Evolutionary conservation across 2,329 filamentous ascomycete species (phyloP).

Genomic region (Cercospora canescens): DNA sequence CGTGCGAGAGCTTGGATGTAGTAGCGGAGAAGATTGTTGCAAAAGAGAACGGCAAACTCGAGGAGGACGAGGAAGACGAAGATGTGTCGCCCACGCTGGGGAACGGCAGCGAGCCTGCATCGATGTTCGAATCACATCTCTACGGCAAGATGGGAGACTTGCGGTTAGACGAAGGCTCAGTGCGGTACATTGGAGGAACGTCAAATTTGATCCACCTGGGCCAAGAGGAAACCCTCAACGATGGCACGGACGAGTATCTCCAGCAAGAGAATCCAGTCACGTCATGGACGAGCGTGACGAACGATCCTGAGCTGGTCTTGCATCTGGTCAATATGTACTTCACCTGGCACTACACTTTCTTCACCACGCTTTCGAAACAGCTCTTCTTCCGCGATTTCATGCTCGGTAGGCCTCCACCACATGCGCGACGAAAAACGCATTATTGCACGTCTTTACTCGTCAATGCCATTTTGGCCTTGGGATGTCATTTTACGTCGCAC

Average conservation of each 20-base stretch:
- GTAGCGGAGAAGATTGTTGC: constrained; percentile 61
- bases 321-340: constrained; percentile 98
- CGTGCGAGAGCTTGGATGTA: constrained; percentile 72
- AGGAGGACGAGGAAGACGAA: constrained; percentile 47
- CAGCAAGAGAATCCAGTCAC: constrained; percentile 68
- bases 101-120: constrained; percentile 39
- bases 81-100: constrained; percentile 30
- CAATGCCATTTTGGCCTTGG: constrained; percentile 89
- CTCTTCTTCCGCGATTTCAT: constrained; percentile 86
- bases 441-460: constrained; percentile 90
- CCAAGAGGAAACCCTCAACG: constrained; percentile 41
- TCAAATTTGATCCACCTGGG: constrained; percentile 87
- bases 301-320: constrained; percentile 73
- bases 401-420: constrained; percentile 62
- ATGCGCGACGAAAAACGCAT: constrained; percentile 55
- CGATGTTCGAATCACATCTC: constrained; percentile 71
- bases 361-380: constrained; percentile 82
- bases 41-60: constrained; percentile 50
- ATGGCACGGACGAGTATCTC: constrained; percentile 45
- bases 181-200: constrained; percentile 90
- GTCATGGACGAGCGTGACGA: constrained; percentile 85
- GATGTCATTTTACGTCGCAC: constrained; percentile 86
- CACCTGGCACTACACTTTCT: constrained; percentile 96
- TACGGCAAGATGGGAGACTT: constrained; percentile 93
- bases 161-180: constrained; percentile 79